These are phyloP conservation scores for Sanchytrium tribonematis DNA, from an alignment of 371 early-diverging fungal species.

Conservation along the genomic window DNA sequence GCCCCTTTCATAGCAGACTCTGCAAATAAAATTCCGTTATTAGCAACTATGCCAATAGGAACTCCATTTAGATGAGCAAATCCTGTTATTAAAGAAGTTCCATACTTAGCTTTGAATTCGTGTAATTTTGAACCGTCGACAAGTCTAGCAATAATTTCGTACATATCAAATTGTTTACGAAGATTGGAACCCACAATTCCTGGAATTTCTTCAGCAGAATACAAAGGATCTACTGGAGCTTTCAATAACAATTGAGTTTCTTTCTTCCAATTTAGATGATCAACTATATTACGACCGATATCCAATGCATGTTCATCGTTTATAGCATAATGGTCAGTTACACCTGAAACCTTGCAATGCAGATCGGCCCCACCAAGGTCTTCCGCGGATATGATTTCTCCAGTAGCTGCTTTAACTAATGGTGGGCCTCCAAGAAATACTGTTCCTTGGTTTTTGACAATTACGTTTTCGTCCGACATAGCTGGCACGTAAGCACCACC, in stretches of 20 bases:
- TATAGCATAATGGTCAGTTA: conserved; percentile 75
- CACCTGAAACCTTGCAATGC: conserved; percentile 53
- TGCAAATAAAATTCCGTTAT: conserved; percentile 85
- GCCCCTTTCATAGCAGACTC: conserved; percentile 88
- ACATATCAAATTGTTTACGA: conserved; percentile 62
- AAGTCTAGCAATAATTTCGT: conserved; percentile 75
- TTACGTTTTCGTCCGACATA: conserved; percentile 92
- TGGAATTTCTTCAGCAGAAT: conserved; percentile 51
- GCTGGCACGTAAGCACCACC: conserved; percentile 95
- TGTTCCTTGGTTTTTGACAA: conserved; percentile 81
- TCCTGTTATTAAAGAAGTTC: conserved; percentile 67
- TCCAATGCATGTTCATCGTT: conserved; percentile 73
- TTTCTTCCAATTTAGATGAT: conserved; percentile 50
- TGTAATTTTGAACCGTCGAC: conserved; percentile 76
- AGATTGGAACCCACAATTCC: conserved; percentile 87
- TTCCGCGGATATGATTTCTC: conserved; percentile 76
- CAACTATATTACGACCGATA: conserved; percentile 55
- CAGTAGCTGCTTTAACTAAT: conserved; percentile 78
- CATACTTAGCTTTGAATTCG: conserved; percentile 86
- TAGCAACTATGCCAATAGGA: conserved; percentile 87
- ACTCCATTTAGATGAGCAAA: conserved; percentile 75
- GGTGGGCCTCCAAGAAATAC: conserved; percentile 93
- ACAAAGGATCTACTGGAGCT: conserved; percentile 47
- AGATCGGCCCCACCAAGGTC: conserved; percentile 88
- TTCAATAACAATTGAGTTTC: conserved; percentile 10